phyloP scores from a whole-genome alignment of 768 basidiomycete genomes.

The Boletus bicolor region DNA sequence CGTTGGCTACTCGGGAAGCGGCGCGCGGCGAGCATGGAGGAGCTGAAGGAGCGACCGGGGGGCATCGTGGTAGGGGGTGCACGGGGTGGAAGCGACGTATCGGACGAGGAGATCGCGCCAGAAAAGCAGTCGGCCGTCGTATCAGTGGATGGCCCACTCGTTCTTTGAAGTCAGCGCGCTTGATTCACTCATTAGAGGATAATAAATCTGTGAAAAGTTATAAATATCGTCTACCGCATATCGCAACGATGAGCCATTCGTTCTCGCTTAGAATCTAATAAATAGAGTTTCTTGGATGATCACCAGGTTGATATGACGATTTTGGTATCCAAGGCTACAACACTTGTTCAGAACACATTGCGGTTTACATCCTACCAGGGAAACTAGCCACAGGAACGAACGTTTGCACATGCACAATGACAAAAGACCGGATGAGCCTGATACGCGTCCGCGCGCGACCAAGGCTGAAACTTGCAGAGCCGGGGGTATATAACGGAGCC shows the following conservation, averaged over 20 bases:
- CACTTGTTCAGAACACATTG: background rate
- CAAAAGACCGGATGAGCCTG: slow-evolving; percentile 5
- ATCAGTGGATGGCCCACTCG: background rate
- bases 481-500: background rate
- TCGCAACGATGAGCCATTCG: background rate
- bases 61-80: background rate
- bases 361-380: background rate
- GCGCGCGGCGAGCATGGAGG: slow-evolving; percentile 25
- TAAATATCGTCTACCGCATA: background rate
- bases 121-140: background rate
- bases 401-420: background rate
- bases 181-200: too few species aligned
- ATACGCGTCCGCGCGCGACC: slow-evolving; percentile 10
- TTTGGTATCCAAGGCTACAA: slow-evolving; percentile 14
- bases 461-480: background rate
- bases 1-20: slow-evolving; percentile 23
- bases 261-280: background rate
- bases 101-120: background rate
- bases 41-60: slow-evolving; percentile 15
- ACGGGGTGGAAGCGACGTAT: background rate
- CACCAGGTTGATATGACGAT: background rate
- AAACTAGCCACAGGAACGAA: slow-evolving; percentile 11
- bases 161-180: background rate
- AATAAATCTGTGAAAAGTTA: background rate
- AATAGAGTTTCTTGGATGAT: background rate